Conservation (phyloP, 805 yeast species). For the Candida pini region DNA sequence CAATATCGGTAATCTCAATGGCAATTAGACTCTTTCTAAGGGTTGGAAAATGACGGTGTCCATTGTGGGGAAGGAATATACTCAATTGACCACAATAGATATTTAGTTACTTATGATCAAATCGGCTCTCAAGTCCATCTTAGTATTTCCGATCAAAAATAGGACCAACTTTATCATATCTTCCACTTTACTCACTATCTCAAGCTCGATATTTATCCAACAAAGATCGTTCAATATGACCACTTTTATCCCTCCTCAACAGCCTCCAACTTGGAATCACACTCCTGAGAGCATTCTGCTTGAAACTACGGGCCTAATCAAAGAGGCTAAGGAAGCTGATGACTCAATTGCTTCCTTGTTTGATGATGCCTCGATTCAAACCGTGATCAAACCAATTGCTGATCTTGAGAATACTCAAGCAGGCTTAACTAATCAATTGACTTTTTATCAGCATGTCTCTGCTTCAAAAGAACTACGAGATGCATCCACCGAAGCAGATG, state of each 20-base stretch:
- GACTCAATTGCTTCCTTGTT: conserved; percentile 45
- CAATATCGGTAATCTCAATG: no score
- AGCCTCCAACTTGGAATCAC: conserved; percentile 53
- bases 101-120: neutral
- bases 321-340: conserved; percentile 38
- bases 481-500: conserved; percentile 62
- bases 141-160: neutral
- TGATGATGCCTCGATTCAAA: conserved; percentile 49
- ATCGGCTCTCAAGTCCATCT: neutral
- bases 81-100: neutral
- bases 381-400: conserved; percentile 49
- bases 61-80: neutral
- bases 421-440: conserved; percentile 43
- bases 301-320: conserved; percentile 40
- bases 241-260: conserved; percentile 25
- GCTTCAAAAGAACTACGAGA: conserved; percentile 59
- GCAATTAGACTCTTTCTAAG: no score
- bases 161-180: neutral
- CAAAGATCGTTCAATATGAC: conserved; percentile 2
- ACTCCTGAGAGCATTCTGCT: conserved; percentile 44
- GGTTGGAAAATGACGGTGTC: neutral
- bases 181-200: neutral
- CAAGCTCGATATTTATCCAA: conserved; percentile 2
- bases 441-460: conserved; percentile 73
- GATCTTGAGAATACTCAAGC: conserved; percentile 44